Percentiles rank a stretch among this genome's conserved stretches.
Evolutionary conservation across 2,329 filamentous ascomycete species (phyloP).

Genomic region (Fusarium sp.): DNA sequence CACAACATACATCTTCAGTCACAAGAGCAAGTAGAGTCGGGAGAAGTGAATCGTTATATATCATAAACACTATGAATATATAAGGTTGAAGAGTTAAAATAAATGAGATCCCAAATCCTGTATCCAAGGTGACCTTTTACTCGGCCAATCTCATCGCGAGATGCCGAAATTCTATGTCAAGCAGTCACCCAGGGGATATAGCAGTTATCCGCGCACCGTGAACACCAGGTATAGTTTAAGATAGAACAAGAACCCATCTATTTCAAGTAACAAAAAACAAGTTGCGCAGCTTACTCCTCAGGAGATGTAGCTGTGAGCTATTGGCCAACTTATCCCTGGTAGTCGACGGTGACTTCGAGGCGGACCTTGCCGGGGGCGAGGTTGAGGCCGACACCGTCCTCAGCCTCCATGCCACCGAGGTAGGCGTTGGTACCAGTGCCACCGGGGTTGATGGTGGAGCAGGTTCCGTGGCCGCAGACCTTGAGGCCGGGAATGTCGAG

Average conservation of each 20-base stretch:
- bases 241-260: constrained; percentile 42
- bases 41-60: constrained; percentile 47
- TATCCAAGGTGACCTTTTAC: constrained; percentile 29
- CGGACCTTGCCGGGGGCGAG: constrained; percentile 48
- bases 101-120: constrained; percentile 40
- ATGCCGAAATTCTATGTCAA: constrained; percentile 1
- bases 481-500: constrained; percentile 55
- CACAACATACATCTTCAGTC: neutral
- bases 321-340: constrained; percentile 27
- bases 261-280: constrained; percentile 30
- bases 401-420: constrained; percentile 54
- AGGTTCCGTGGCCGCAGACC: constrained; percentile 58
- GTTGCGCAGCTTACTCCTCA: constrained; percentile 8
- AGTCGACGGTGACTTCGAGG: constrained; percentile 54
- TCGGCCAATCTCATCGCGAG: constrained; percentile 15
- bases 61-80: constrained; percentile 43
- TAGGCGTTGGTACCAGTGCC: constrained; percentile 58
- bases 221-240: constrained; percentile 42
- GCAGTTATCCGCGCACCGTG: constrained; percentile 40
- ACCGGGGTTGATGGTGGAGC: constrained; percentile 58
- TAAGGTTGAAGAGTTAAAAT: constrained; percentile 34
- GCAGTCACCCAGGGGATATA: constrained; percentile 27
- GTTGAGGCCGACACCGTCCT: constrained; percentile 61
- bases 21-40: neutral
- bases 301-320: constrained; percentile 1